Base-by-base conservation (phyloP, 2,329 filamentous ascomycete species). In the Tolypocladium album region DNA sequence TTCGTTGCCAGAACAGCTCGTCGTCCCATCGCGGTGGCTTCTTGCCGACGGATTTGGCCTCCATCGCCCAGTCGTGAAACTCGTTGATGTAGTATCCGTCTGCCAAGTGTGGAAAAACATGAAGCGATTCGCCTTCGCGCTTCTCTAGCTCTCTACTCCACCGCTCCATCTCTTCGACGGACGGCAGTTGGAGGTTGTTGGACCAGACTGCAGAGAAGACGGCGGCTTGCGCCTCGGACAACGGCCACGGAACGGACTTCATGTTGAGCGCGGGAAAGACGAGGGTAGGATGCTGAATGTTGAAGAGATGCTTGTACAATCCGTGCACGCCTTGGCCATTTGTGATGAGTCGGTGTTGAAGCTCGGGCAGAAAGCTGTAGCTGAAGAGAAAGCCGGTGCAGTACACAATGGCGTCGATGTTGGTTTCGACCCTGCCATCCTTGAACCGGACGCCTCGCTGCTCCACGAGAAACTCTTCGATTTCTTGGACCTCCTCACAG, bases 331-430 rank as follows among this genome's bases (percentile, higher is more conserved):
- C 82, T 40, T 81, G 82, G 0, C 92, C 92, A 59, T 85, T 82
- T 0, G 82, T 86, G 59, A 92, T 79, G 2, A 91, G 70, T 0
- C 83, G 77, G 12, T 70, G 73, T 17, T 75, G 67, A 5, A 82
- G 64, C 2, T 74, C 69, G 15, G 71, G 70, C 5, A 88, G 70
- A 68, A 96, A 97, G 0, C 92, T 91, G 61, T 88, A 89, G 6
- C 87, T 86, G 74, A 90, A 96, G 60, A 96, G 83, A 68, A 95
- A 97, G 0, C 93, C 93, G 0, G 93, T 97, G 71, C 90, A 92
- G 72, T 93, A 97, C 36, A 97, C 71, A 7, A 97, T 76, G 1
- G 84, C 82, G 67, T 97, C 92, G 60, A 97, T 74, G 40, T 86
- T 76, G 3, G 75, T 75, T 68, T 91, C 88, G 12, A 87, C 69